Evolutionary conservation across 495 filamentous ascomycete genomes (phyloP), one percentile per base, ranked within the genome.

Genomic region (Oleoguttula mirabilis): DNA sequence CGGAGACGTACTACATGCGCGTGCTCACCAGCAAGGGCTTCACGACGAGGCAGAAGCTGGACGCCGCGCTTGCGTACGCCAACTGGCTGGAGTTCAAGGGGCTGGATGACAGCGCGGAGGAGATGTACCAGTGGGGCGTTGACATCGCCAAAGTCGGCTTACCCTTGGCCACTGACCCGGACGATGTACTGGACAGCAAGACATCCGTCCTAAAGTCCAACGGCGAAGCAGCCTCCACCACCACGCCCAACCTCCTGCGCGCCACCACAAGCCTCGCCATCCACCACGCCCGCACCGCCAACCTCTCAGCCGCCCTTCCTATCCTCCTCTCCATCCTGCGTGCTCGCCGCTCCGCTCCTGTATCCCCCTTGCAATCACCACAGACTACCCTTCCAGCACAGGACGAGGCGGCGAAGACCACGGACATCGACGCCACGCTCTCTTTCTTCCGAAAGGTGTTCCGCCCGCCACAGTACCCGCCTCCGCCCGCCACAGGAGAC

Each of bases 291-390:
- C 68, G 72, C 10, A 70, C 66, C 41, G 75, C 68, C 20, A 67
- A 84, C 46, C 50, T 80, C 22, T 55, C 69, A 17, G 57, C 61
- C 3, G 84, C 88, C 10, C 69, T 98, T 2, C 81, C 87, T n/a
- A 81, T 94, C 32, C 79, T 88, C 53, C 73, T 90, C 36, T 90
- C 85, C 10, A 67, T 94, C 31, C 70, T 98, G 5, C 77, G 84
- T 48, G 82, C 84, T 6, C 72, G 84, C 19, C 68, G 72, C 8
- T 58, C 59, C 25, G 64, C 71, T 55, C 20, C 66, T 56, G 1
- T 42, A 36, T 25, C 54, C 47, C 47, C 48, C 2, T n/a, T n/a
- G n/a, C 11, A 30, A 11, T 21, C 51, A 5, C 16, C 21, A 10
- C 5, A 24, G 27, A 6, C 10, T 14, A 14, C 27, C 32, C 7